Conservation (phyloP, 805 yeast species). For the Kuraishia piskuri region DNA sequence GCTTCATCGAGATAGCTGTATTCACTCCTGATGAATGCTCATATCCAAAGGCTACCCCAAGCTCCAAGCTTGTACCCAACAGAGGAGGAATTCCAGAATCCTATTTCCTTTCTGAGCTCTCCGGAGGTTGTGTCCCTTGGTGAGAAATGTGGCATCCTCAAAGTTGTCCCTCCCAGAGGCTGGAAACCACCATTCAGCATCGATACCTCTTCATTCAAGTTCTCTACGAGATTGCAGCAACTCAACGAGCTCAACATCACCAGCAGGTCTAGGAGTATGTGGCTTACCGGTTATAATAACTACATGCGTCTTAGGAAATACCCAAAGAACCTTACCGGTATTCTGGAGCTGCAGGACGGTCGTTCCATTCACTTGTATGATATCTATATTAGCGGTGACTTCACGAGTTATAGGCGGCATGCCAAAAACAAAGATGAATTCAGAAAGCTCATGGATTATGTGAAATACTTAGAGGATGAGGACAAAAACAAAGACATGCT, state of each 20-base stretch:
- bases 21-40: background rate
- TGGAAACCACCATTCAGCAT: conserved; percentile 53
- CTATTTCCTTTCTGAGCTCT: conserved; percentile 38
- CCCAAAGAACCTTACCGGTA: conserved; percentile 5
- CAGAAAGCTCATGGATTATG: conserved; percentile 11
- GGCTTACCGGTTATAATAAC: conserved; percentile 52
- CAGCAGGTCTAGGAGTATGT: conserved; percentile 55
- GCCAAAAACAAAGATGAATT: conserved; percentile 8
- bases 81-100: conserved; percentile 35
- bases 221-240: conserved; percentile 63
- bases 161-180: conserved; percentile 40
- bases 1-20: no score
- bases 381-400: conserved; percentile 12
- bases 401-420: conserved; percentile 3
- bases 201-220: conserved; percentile 42
- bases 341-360: conserved; percentile 5
- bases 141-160: conserved; percentile 39
- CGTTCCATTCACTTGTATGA: conserved; percentile 20
- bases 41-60: background rate
- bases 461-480: conserved; percentile 8
- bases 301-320: conserved; percentile 37
- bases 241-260: conserved; percentile 54
- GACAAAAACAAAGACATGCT: background rate
- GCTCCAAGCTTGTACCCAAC: conserved; percentile 30
- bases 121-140: conserved; percentile 33